Evolutionary conservation across 192 early-diverging fungal genomes (phyloP).

Genomic region (Entrophospora sp.): DNA sequence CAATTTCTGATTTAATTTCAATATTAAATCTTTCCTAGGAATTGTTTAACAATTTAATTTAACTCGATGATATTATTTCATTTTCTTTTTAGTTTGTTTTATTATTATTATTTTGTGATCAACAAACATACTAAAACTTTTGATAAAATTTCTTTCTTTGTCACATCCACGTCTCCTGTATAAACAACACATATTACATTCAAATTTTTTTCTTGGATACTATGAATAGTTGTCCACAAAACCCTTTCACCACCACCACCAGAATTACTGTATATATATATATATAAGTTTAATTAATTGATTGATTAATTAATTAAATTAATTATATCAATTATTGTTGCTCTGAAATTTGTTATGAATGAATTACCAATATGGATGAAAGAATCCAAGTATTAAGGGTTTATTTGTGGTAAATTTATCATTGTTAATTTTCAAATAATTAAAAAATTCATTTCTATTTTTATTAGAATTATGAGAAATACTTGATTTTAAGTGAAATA

Average conservation of each 20-base stretch:
- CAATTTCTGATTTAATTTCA: slow-evolving; percentile 36
- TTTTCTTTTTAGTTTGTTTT: too few species aligned
- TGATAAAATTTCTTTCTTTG: slow-evolving; percentile 47
- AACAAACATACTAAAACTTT: too few species aligned
- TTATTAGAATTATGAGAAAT: too few species aligned
- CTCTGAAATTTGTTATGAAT: too few species aligned
- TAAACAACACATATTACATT: slow-evolving; percentile 70
- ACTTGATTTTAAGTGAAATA: too few species aligned
- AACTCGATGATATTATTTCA: background rate
- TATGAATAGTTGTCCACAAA: slow-evolving; percentile 81
- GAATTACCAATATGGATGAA: slow-evolving; percentile 91
- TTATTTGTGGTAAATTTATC: slow-evolving; percentile 28
- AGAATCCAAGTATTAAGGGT: slow-evolving; percentile 64
- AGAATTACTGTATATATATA: slow-evolving; percentile 46
- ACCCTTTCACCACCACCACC: slow-evolving; percentile 97
- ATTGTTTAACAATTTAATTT: background rate
- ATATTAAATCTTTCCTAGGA: slow-evolving; percentile 60
- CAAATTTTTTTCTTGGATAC: slow-evolving; percentile 64
- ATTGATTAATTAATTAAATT: background rate
- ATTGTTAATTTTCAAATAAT: background rate
- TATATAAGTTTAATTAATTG: slow-evolving; percentile 1
- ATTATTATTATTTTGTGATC: too few species aligned
- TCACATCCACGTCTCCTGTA: slow-evolving; percentile 55
- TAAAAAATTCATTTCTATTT: background rate
- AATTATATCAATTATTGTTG: background rate